Percentiles rank a stretch among this genome's conserved stretches.
Conservation (phyloP, 2,329 filamentous ascomycete species). For the Penicillium sp. region DNA sequence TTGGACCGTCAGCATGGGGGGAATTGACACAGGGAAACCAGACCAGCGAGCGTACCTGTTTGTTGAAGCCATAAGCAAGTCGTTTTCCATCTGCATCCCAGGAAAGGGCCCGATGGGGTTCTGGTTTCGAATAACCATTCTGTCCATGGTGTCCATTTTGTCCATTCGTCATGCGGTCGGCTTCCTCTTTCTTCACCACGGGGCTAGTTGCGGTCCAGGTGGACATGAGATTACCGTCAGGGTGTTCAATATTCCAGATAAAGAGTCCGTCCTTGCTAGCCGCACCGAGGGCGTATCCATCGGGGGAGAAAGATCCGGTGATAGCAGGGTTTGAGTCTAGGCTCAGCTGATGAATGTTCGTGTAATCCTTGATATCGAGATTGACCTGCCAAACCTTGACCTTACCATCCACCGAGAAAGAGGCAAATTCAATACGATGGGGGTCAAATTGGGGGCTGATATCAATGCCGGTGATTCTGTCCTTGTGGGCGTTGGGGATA, state of each 20-base stretch:
- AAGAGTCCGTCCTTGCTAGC: constrained; percentile 46
- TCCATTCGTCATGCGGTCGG: constrained; percentile 35
- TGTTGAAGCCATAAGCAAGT: constrained; percentile 51
- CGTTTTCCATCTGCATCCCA: constrained; percentile 58
- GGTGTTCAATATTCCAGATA: constrained; percentile 49
- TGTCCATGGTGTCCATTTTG: constrained; percentile 37
- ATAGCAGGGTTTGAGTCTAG: constrained; percentile 43
- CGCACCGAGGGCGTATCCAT: constrained; percentile 48
- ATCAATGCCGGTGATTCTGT: constrained; percentile 46
- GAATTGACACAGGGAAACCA: background rate
- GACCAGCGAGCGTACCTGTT: constrained; percentile 44
- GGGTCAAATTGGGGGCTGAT: constrained; percentile 38
- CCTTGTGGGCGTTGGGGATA: constrained; percentile 42
- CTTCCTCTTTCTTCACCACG: constrained; percentile 35
- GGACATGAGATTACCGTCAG: constrained; percentile 44
- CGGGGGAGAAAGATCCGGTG: constrained; percentile 47
- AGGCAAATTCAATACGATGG: constrained; percentile 41
- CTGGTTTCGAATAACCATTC: constrained; percentile 31
- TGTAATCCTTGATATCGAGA: constrained; percentile 37
- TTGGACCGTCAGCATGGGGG: background rate
- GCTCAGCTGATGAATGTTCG: constrained; percentile 39
- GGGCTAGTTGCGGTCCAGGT: constrained; percentile 38
- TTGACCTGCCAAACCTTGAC: constrained; percentile 48
- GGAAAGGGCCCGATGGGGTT: constrained; percentile 44
- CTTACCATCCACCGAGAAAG: constrained; percentile 47